phyloP scores from a whole-genome alignment of 106 monocot species.

The Dendrobium catenatum region DNA sequence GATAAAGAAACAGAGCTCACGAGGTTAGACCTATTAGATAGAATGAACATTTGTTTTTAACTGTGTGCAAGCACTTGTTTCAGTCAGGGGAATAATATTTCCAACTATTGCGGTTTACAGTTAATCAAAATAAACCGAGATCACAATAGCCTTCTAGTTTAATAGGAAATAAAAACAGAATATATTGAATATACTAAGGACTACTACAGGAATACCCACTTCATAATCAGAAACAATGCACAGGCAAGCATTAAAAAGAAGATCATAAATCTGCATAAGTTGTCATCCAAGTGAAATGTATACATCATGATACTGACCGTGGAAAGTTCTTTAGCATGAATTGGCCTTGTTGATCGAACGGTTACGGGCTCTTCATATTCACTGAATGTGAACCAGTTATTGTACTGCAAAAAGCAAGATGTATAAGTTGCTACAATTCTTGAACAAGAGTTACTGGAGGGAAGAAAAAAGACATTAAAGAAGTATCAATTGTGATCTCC shows the following conservation, averaged over 20 bases:
- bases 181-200: background rate
- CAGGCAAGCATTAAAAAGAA: background rate
- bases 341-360: constrained; percentile 52
- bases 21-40: background rate
- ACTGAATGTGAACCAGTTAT: constrained; percentile 98
- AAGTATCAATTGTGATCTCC: background rate
- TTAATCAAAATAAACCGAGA: background rate
- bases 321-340: constrained; percentile 87
- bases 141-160: background rate
- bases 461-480: background rate
- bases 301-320: constrained; percentile 44
- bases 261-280: background rate
- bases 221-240: background rate
- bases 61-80: background rate
- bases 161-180: background rate
- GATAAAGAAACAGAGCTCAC: background rate
- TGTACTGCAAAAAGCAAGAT: constrained; percentile 51
- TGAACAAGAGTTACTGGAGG: background rate
- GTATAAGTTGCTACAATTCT: background rate
- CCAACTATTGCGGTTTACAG: background rate
- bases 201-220: background rate
- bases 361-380: constrained; percentile 82
- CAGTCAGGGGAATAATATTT: background rate
- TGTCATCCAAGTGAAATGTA: background rate
- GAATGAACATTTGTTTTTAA: background rate